Evolutionary conservation across 2,329 filamentous ascomycete species (phyloP), one percentile per base, ranked within the genome.

Genomic region (Lasiodiplodia sp.): DNA sequence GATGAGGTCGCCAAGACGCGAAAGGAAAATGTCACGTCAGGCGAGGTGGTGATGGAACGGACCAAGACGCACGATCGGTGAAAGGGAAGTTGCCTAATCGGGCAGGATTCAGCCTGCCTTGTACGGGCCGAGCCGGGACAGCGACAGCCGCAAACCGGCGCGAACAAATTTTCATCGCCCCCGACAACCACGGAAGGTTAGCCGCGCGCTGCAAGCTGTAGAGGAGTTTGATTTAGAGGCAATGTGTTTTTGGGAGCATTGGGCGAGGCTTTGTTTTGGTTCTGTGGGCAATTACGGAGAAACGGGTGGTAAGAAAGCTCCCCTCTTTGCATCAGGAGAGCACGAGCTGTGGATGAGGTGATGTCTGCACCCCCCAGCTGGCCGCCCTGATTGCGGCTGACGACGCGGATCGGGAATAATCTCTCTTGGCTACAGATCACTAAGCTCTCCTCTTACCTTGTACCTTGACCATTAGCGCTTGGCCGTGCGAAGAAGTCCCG

Each of bases 11-110:
- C 66, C 16, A 52, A 65, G 40, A 72, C 75, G 10, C 77, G 76
- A 63, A 73, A 74, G 28, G 72, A 71, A 25, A 75, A 76, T 18
- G 73, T 77, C 58, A 73, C 70, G 16, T 69, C 69, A 23, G 72
- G 72, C 1, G 74, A 77, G 70, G 74, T 71, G 31, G 75, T 75
- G 0, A 53, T 74, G 14, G 76, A 77, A 66, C 77, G 74, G 66
- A 71, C 69, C 37, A 70, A 68, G 66, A 51, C 68, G 31, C 44
- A 52, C 7, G 68, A 70, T 65, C 56, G 68, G 66, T 70, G 65
- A 68, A 67, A 47, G 53, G 63, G 63, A 66, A 56, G 51, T 66
- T 66, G 34, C 51, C 52, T 67, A 64, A 64, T 64, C 11, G 18
- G 60, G 60, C 31, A 64, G 53, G 53, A 6, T 25, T 38, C n/a